Evolutionary conservation across 495 filamentous ascomycete genomes (phyloP).

Genomic region (Penicillium parvum): DNA sequence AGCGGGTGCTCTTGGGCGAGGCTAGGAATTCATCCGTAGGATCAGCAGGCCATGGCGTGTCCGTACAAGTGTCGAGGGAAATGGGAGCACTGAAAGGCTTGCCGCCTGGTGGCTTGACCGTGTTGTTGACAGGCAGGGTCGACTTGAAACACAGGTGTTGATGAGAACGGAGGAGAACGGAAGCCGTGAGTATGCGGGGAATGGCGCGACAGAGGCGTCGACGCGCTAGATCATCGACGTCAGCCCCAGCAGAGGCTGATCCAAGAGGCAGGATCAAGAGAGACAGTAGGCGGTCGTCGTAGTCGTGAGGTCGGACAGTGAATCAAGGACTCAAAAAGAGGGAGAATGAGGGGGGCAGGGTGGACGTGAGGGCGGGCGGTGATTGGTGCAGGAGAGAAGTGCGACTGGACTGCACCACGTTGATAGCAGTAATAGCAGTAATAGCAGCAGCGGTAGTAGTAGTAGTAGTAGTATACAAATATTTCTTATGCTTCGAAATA

Average conservation of each 20-base stretch:
- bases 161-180: conserved; percentile 23
- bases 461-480: too few relatives aligned
- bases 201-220: conserved; percentile 34
- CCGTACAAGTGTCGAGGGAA: neutral
- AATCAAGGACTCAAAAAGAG: conserved; percentile 4
- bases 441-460: too few relatives aligned
- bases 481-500: too few relatives aligned
- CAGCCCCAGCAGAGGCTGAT: conserved; percentile 29
- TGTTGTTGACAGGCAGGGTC: conserved; percentile 2
- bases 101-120: conserved; percentile 9
- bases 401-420: too few relatives aligned
- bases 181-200: conserved; percentile 37
- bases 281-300: neutral
- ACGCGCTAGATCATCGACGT: conserved; percentile 37
- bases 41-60: conserved; percentile 42
- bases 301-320: neutral
- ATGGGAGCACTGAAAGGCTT: conserved; percentile 1
- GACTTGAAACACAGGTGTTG: conserved; percentile 11
- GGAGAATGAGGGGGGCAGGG: conserved; percentile 13
- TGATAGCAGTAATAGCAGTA: too few relatives aligned
- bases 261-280: conserved; percentile 5
- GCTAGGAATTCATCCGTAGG: conserved; percentile 44
- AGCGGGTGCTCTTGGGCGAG: conserved; percentile 42
- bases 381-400: too few relatives aligned
- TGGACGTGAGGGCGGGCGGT: conserved; percentile 11